These are phyloP conservation scores for Calendula officinalis DNA, from an alignment of 129 eudicot species.

Conservation along the genomic window DNA sequence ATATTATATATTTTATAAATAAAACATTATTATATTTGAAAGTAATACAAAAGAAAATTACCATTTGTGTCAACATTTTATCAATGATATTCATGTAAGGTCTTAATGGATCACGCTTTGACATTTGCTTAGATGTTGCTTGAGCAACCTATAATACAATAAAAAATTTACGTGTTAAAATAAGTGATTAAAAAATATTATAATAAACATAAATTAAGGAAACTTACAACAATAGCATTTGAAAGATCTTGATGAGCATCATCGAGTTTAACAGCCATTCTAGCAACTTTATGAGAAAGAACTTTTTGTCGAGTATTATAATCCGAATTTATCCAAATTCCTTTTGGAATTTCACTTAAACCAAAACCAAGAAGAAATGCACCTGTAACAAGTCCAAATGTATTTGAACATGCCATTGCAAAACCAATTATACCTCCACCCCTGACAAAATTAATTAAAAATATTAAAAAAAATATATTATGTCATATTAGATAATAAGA, in stretches of 20 bases:
- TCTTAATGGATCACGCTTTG: constrained; percentile 86
- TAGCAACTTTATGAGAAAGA: constrained; percentile 88
- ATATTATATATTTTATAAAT: background rate
- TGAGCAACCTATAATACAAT: constrained; percentile 70
- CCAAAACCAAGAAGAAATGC: constrained; percentile 97
- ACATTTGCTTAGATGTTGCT: constrained; percentile 96
- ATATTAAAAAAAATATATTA: background rate
- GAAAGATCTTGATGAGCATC: constrained; percentile 91
- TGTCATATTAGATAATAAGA: background rate
- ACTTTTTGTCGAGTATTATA: constrained; percentile 71
- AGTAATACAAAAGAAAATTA: constrained; percentile 30
- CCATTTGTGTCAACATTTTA: constrained; percentile 70
- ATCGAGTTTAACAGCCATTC: constrained; percentile 82
- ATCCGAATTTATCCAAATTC: constrained; percentile 73
- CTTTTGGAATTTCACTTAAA: constrained; percentile 88
- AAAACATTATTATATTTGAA: background rate
- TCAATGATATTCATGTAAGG: constrained; percentile 87
- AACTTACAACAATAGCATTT: constrained; percentile 92
- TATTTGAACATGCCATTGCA: constrained; percentile 99
- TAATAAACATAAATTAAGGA: background rate
- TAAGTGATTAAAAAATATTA: background rate
- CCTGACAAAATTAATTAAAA: constrained; percentile 40
- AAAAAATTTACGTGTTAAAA: constrained; percentile 2
- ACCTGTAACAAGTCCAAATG: constrained; percentile 95
- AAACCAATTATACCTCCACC: constrained; percentile 71